Base-by-base conservation (phyloP, 176 grass and related monocot genomes). In the Lolium perenne region DNA sequence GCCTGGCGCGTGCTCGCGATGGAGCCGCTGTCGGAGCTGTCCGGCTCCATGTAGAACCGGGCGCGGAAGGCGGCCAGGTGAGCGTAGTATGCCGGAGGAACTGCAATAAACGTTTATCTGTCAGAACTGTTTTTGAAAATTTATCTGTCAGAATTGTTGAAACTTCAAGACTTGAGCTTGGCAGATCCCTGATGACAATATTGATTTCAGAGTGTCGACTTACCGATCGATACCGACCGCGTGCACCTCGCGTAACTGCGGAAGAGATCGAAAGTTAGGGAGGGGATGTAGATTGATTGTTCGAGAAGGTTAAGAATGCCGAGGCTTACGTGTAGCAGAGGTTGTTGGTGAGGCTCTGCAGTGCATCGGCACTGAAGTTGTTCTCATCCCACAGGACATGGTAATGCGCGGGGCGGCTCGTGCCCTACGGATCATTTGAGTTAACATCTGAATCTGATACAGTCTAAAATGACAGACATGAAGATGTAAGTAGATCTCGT, bases 381-480 rank as follows among this genome's bases (percentile, higher is more conserved):
- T 97, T 97, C 49, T 97, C 95, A 48, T 97, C 92, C 95, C 94
- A 97, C 70, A 97, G 83, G 60, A 94, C 95, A 86, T 97, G 95
- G 62, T 97, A 97, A 63, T 97, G 95, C 60, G 95, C 92, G 61
- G 95, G 95, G 29, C 95, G 88, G 86, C 95, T 97, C 20, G 92
- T 97, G 49, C 95, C 95, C 90, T 95, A 32, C 3, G 4, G 23
- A 86, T 82, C 17, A 50, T 66, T 59, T 66, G 1, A 48, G 3
- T 61, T 11, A 71, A 22, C 8, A 14, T 38, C 29, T n/a, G 7
- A 82, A 14, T 38, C 29, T n/a, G 7, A 82, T 50, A 55, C 18
- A 63, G 38, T 50, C 63, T 58, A 48, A 26, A 25, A 76, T 7
- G 64, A 50, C 1, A 49, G 64, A 50, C 0, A 48, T 14, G 7